Conservation (phyloP, 2,329 filamentous ascomycete genomes). For the Nemania sp. region DNA sequence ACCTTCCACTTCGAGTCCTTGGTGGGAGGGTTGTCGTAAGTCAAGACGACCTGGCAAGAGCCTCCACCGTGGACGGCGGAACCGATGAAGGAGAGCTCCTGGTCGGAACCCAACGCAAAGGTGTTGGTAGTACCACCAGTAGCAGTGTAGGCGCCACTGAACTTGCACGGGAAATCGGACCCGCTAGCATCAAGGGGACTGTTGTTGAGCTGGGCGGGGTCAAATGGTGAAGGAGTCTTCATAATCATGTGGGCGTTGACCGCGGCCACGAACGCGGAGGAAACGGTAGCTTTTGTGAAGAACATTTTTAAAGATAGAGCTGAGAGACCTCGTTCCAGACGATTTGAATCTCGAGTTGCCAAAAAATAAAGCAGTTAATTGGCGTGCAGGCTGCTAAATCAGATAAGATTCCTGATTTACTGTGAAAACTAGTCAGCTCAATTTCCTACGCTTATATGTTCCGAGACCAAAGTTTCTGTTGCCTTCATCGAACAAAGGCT, state of each 20-base stretch:
- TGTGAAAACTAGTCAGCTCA: constrained; percentile 21
- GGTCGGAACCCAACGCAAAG: constrained; percentile 72
- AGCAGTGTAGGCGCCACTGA: constrained; percentile 59
- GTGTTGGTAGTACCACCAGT: constrained; percentile 64
- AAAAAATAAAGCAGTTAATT: constrained; percentile 44
- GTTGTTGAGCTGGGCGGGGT: constrained; percentile 60
- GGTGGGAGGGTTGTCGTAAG: constrained; percentile 78
- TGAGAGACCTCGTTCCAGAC: constrained; percentile 58
- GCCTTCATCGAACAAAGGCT: constrained; percentile 8
- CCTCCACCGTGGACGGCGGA: constrained; percentile 88
- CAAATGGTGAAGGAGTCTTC: constrained; percentile 73
- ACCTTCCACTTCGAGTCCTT: constrained; percentile 83
- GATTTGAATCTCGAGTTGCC: constrained; percentile 48
- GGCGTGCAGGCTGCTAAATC: constrained; percentile 42
- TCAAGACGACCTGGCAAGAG: constrained; percentile 89
- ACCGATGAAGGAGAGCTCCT: constrained; percentile 75
- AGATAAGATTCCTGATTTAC: constrained; percentile 30
- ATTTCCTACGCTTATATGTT: constrained; percentile 20
- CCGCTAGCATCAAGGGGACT: constrained; percentile 71
- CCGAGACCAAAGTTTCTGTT: constrained; percentile 5
- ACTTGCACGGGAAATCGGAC: constrained; percentile 86
- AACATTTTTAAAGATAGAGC: constrained; percentile 63
- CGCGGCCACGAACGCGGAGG: constrained; percentile 67
- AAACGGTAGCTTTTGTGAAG: constrained; percentile 62
- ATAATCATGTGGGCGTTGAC: constrained; percentile 83